phyloP scores from a whole-genome alignment of 331 rosid species.

The Telfairia occidentalis region DNA sequence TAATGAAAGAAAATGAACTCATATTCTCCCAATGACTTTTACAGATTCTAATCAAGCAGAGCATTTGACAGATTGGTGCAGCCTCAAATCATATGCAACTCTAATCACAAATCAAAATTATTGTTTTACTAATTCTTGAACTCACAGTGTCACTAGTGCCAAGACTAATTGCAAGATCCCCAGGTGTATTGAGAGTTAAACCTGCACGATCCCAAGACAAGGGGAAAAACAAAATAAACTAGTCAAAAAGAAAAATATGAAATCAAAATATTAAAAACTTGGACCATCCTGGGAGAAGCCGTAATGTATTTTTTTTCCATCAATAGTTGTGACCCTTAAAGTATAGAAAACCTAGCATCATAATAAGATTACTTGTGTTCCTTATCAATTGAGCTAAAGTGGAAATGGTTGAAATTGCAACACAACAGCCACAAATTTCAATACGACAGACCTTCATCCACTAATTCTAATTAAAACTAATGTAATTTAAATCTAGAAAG shows the following conservation, averaged over 20 bases:
- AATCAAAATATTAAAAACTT: neutral
- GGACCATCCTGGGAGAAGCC: neutral
- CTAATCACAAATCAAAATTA: neutral
- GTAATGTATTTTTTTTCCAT: neutral
- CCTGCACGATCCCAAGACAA: constrained; percentile 38
- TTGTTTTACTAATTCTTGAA: constrained; percentile 9
- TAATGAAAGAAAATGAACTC: neutral
- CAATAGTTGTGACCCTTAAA: neutral
- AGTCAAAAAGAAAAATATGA: neutral
- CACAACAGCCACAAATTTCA: neutral
- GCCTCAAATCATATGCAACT: neutral
- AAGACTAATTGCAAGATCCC: constrained; percentile 91
- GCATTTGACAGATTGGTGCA: neutral
- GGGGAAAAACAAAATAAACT: neutral
- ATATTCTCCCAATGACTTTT: neutral
- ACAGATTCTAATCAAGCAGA: neutral
- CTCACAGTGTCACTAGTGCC: constrained; percentile 97
- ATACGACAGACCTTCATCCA: neutral
- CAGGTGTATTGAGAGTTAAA: constrained; percentile 79
- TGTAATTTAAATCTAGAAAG: neutral
- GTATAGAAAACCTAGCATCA: neutral
- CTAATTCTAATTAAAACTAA: neutral
- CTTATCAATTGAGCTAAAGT: neutral
- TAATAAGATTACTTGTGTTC: neutral
- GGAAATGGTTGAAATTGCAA: neutral